Percentiles rank a stretch among this genome's conserved stretches.
phyloP scores from a whole-genome alignment of 2,329 filamentous ascomycete genomes.

The Diaporthe destruens region DNA sequence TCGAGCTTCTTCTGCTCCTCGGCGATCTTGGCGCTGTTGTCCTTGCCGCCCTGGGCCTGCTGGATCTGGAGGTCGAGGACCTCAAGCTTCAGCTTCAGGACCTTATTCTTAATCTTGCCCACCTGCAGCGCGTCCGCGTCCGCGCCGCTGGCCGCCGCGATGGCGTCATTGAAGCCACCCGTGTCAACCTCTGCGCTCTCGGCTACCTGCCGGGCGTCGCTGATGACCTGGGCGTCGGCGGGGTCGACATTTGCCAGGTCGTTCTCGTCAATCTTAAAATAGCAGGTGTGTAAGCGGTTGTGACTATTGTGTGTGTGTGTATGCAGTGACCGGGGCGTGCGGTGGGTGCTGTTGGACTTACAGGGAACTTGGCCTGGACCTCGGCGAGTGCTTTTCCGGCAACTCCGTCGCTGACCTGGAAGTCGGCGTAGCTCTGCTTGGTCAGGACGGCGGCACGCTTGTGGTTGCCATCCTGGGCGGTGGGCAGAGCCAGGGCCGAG shows the following conservation, averaged over 20 bases:
- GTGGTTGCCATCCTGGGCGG: conserved; percentile 40
- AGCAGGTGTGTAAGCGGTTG: background rate
- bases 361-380: conserved; percentile 67
- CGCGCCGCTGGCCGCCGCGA: conserved; percentile 58
- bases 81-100: conserved; percentile 68
- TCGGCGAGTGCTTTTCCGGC: conserved; percentile 66
- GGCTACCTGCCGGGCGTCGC: conserved; percentile 61
- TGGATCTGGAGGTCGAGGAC: conserved; percentile 64
- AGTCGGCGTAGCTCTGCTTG: conserved; percentile 52
- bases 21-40: conserved; percentile 58
- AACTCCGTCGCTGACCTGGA: conserved; percentile 64
- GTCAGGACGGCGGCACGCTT: conserved; percentile 50
- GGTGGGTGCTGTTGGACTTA: conserved; percentile 46
- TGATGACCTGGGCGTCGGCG: conserved; percentile 64
- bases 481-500: conserved; percentile 52
- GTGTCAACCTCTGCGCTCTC: conserved; percentile 65
- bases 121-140: conserved; percentile 59
- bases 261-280: conserved; percentile 56
- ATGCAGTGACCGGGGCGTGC: background rate
- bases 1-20: conserved; percentile 64
- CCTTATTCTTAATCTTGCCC: conserved; percentile 48
- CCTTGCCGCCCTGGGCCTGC: conserved; percentile 60
- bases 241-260: conserved; percentile 61
- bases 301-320: background rate
- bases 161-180: conserved; percentile 66